Base-by-base conservation (phyloP, 768 basidiomycete species). In the Panus rudis region DNA sequence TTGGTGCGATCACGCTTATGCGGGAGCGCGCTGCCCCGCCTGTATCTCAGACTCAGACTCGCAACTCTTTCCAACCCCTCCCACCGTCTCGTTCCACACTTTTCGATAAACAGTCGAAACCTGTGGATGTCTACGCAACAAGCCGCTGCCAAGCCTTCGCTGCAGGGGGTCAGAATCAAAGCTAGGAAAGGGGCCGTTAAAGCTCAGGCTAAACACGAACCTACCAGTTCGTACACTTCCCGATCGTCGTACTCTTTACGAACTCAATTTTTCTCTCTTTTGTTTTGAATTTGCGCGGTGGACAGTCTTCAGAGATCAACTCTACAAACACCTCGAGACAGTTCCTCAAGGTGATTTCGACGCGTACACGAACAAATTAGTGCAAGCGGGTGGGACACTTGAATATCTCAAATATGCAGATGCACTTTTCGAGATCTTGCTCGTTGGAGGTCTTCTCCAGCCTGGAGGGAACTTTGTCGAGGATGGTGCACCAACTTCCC, bases 331-430 rank as follows among this genome's bases (percentile, higher is more conserved):
- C 54, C 77, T 94, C 35, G 88, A 92, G 70, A 82, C 86, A 22
- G 81, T 90, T 37, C 73, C 77, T 19, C 73, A 75, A 43, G 75
- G 72, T 63, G 90, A 92, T 59, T 92, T 91, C 63, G 92, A 94
- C 52, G 71, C 77, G 11, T 81, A 85, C 62, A 65, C 82, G 34
- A 74, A 79, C 57, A 91, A 91, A 67, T 79, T 99, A 57, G 76
- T 92, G 54, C 84, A 87, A 64, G 92, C 93, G 44, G 94, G 93
- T 32, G 80, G 84, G 20, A 83, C 88, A 38, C 85, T 99, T 63
- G 96, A 99, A 67, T 84, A 81, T 59, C 81, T 93, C 65, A 96
- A 96, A 71, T 97, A 98, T 82, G 88, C 91, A 66, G 92, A 96
- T 56, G 76, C 84, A 43, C 82, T 98, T 56, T 98, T 96, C 66